Percentiles rank a stretch among this genome's conserved stretches.
Conservation (phyloP, 345 rosid species). For the Brassica napus region DNA sequence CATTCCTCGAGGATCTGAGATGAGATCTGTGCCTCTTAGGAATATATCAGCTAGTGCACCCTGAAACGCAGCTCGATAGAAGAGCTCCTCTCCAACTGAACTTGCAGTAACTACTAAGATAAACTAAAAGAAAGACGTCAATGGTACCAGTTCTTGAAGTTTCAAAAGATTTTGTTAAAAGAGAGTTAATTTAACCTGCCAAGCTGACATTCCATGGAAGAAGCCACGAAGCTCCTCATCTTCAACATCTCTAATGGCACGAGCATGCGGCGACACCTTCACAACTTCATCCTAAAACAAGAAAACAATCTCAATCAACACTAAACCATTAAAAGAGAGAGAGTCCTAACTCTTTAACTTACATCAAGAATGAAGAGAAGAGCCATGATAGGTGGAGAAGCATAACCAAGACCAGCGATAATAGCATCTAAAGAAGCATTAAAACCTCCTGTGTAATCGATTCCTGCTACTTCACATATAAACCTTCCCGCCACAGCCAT, state of each 20-base stretch:
- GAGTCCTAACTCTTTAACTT: slow-evolving; percentile 26
- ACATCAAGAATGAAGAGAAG: slow-evolving; percentile 94
- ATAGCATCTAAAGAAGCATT: slow-evolving; percentile 72
- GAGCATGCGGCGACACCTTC: slow-evolving; percentile 90
- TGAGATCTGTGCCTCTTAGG: slow-evolving; percentile 45
- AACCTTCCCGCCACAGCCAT: slow-evolving; percentile 89
- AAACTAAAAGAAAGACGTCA: slow-evolving; percentile 50
- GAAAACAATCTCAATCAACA: neutral
- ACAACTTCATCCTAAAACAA: slow-evolving; percentile 84
- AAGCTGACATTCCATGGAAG: slow-evolving; percentile 96
- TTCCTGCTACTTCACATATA: slow-evolving; percentile 76
- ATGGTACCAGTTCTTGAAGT: neutral
- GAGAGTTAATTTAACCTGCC: slow-evolving; percentile 62
- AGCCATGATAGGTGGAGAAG: slow-evolving; percentile 93
- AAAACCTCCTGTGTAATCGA: slow-evolving; percentile 84
- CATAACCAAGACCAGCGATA: slow-evolving; percentile 87
- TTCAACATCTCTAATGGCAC: slow-evolving; percentile 98
- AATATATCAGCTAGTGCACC: slow-evolving; percentile 51
- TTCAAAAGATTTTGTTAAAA: neutral
- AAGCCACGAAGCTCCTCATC: slow-evolving; percentile 92
- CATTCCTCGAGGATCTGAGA: slow-evolving; percentile 74
- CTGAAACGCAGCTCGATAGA: slow-evolving; percentile 96
- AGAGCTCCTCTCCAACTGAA: slow-evolving; percentile 96
- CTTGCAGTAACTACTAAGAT: slow-evolving; percentile 81
- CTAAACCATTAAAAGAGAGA: neutral